phyloP scores from a whole-genome alignment of 129 eudicot species.

The Heracleum sosnowskyi region DNA sequence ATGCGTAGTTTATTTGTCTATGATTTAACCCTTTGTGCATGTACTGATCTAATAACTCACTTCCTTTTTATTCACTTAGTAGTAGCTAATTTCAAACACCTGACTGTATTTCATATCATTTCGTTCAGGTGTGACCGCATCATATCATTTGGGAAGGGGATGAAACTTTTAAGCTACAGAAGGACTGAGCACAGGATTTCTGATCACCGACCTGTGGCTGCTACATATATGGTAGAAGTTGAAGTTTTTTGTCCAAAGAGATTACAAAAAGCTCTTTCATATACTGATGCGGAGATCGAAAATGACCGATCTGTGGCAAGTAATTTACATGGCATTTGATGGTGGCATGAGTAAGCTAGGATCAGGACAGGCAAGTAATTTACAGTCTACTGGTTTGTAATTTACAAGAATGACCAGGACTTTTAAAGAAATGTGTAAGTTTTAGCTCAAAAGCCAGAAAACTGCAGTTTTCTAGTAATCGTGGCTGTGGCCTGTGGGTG shows the following conservation, averaged over 20 bases:
- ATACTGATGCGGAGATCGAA: constrained; percentile 81
- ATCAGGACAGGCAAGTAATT: constrained; percentile 42
- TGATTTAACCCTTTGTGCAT: background rate
- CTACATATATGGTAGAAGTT: constrained; percentile 66
- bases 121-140: constrained; percentile 89
- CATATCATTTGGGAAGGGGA: constrained; percentile 77
- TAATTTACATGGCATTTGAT: constrained; percentile 20
- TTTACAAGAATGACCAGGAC: background rate
- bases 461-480: too few species aligned
- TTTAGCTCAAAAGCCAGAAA: too few species aligned
- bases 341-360: constrained; percentile 34
- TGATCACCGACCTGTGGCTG: constrained; percentile 91
- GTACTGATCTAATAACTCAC: background rate
- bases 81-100: background rate
- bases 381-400: background rate
- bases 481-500: too few species aligned
- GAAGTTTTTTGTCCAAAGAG: constrained; percentile 74
- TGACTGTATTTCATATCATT: background rate
- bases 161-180: constrained; percentile 50
- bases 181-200: constrained; percentile 66
- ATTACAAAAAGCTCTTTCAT: constrained; percentile 76
- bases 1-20: background rate
- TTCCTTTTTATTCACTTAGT: background rate
- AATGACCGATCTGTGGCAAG: constrained; percentile 32
- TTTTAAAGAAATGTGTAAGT: background rate